Conservation (phyloP, 305 asterid species). For the Fraxinus velutina region DNA sequence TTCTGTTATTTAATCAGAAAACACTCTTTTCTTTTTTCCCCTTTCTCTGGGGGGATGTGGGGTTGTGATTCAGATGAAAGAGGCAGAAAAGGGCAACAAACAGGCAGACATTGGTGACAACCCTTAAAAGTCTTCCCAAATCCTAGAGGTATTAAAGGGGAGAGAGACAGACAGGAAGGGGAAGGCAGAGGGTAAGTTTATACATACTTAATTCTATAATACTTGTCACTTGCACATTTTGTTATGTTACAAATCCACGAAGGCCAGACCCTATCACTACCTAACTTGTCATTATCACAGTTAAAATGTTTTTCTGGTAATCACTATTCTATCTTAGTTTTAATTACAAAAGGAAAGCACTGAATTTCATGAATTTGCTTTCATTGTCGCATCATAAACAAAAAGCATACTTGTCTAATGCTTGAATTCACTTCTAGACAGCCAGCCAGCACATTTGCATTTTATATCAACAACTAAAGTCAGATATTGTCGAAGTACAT, state of each 20-base stretch:
- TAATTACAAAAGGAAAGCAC: not conserved
- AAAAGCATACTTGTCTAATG: conserved; percentile 1
- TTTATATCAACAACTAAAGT: not conserved
- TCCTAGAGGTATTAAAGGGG: not conserved
- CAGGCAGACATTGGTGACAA: not conserved
- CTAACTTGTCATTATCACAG: not conserved
- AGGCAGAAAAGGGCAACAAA: not conserved
- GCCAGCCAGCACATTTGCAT: not conserved
- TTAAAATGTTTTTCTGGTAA: not conserved
- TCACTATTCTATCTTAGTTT: not conserved
- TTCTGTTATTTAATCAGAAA: not conserved
- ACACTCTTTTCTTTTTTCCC: not conserved
- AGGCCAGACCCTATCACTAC: not conserved
- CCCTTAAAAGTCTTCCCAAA: not conserved
- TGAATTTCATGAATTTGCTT: conserved; percentile 7
- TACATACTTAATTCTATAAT: not conserved
- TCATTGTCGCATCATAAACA: not conserved
- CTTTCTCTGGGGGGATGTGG: not conserved
- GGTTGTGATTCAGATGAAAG: not conserved
- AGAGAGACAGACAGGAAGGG: not conserved
- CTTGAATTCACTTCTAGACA: conserved; percentile 17
- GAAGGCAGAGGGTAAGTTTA: not conserved
- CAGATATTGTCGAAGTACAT: not conserved
- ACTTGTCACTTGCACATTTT: not conserved
- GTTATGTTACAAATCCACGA: not conserved